Base-by-base conservation (phyloP, 768 basidiomycete species). In the Amanita pallidorosea region DNA sequence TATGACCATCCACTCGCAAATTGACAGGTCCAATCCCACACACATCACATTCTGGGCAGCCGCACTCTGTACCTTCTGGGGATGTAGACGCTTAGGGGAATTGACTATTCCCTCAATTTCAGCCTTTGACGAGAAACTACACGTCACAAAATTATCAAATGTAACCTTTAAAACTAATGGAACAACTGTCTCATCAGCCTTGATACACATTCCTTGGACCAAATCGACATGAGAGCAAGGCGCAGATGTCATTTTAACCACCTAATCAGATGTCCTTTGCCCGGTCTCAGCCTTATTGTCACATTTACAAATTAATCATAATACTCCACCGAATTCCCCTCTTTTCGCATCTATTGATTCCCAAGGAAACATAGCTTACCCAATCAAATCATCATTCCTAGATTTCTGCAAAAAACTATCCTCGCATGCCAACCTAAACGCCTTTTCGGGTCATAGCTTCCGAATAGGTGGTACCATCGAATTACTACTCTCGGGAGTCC, bases 381-480 rank as follows among this genome's bases (percentile, higher is more conserved):
- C 45, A 7, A 20, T 47, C 31, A 51, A 50, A 34, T 20, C 51
- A 1, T 4, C 7, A 9, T 48, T 48, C 22, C 20, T 55, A 8
- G 51, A 31, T 12, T 43, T 53, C 45, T 47, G 29, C n/a, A 27
- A 5, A 7, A 47, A 47, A 31, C 7, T 0, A 55, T 40, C 11
- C 47, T 51, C 7, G 35, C 60, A 9, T 40, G 52, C 0, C 63
- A 62, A 3, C 62, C 67, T 46, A 58, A 58, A 51, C 67, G 66
- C 49, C 53, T 58, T 1, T 67, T n/a, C n/a, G n/a, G n/a, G n/a
- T n/a, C n/a, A n/a, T n/a, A n/a, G n/a, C n/a, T n/a, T n/a, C n/a
- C n/a, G n/a, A n/a, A n/a, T 68, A 27, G 66, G 67, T 0, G 63
- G 67, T 1, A 61, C 65, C 0, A 60, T 61, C 0, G 56, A 60